Evolutionary conservation across 106 monocot species (phyloP).

Genomic region (Acorus gramineus): DNA sequence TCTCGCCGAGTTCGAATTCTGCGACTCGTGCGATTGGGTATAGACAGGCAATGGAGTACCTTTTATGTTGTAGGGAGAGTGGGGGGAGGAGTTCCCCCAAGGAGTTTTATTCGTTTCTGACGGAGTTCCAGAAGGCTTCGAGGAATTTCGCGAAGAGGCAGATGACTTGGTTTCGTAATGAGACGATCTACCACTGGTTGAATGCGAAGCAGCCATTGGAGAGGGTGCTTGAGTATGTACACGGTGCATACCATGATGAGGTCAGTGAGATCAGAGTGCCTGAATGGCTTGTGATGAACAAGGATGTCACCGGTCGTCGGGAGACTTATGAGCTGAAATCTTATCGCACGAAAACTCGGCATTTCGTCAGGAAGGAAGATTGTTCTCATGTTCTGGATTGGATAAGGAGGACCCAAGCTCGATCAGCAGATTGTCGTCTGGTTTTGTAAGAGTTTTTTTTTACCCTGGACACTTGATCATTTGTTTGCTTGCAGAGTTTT

Average conservation of each 20-base stretch:
- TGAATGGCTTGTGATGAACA: slow-evolving; percentile 42
- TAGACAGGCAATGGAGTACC: slow-evolving; percentile 81
- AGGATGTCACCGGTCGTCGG: slow-evolving; percentile 18
- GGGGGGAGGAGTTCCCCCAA: slow-evolving; percentile 41
- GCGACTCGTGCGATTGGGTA: slow-evolving; percentile 92
- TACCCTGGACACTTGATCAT: no score
- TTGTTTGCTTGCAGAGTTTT: no score
- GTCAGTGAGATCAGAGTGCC: slow-evolving; percentile 37
- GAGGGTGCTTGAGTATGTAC: slow-evolving; percentile 37
- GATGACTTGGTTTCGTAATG: slow-evolving; percentile 86
- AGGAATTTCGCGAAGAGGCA: slow-evolving; percentile 93
- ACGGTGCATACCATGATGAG: slow-evolving; percentile 27
- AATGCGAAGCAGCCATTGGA: slow-evolving; percentile 68
- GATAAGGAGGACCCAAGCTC: slow-evolving; percentile 46
- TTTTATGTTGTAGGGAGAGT: slow-evolving; percentile 46
- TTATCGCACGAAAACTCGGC: slow-evolving; percentile 40
- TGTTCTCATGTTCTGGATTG: slow-evolving; percentile 52
- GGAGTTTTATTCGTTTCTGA: slow-evolving; percentile 37
- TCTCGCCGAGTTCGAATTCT: slow-evolving; percentile 55
- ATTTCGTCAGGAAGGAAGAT: slow-evolving; percentile 43
- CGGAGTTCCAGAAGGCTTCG: slow-evolving; percentile 72
- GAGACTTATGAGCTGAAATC: slow-evolving; percentile 57
- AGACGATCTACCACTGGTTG: slow-evolving; percentile 69
- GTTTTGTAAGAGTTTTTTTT: no score
- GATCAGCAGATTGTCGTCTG: not conserved